These are phyloP conservation scores for Talaromyces rugulosus DNA, from an alignment of 2,329 filamentous ascomycete genomes.

Conservation along the genomic window DNA sequence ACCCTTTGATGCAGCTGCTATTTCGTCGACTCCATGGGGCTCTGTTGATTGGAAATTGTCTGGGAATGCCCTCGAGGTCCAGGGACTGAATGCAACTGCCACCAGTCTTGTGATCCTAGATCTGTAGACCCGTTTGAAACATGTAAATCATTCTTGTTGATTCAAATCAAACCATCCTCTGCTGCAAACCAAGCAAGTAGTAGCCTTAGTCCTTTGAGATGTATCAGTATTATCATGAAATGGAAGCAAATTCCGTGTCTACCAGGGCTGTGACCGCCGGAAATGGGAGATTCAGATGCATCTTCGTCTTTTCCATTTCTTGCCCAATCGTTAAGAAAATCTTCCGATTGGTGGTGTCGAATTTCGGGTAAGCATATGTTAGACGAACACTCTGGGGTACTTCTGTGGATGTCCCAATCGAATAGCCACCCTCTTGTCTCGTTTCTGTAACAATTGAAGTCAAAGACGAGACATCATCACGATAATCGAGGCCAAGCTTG, in stretches of 20 bases:
- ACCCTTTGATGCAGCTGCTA: conserved; percentile 4
- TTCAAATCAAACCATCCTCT: neutral
- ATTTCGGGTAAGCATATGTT: conserved; percentile 9
- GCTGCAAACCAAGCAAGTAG: neutral
- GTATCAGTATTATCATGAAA: neutral
- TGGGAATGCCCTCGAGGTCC: neutral
- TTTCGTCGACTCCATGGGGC: conserved; percentile 7
- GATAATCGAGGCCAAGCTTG: neutral
- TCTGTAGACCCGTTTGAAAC: neutral
- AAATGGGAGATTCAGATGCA: conserved; percentile 8
- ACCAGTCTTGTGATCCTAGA: conserved; percentile 10
- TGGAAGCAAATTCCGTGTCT: neutral
- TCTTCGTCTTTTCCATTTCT: neutral
- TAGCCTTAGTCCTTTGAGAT: neutral
- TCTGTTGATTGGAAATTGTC: conserved; percentile 7
- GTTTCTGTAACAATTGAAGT: neutral
- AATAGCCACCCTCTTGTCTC: neutral
- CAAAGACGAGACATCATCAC: neutral
- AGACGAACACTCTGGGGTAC: conserved; percentile 6
- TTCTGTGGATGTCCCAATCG: neutral
- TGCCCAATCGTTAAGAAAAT: conserved; percentile 8
- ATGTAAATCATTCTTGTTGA: neutral
- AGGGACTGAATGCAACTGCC: conserved; percentile 2
- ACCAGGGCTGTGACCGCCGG: conserved; percentile 1
- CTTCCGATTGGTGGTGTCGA: conserved; percentile 3